A percentile compares a stretch with the other conserved stretches of the same genome.
phyloP scores from a whole-genome alignment of 2,329 filamentous ascomycete genomes.

The Nemania sp. region DNA sequence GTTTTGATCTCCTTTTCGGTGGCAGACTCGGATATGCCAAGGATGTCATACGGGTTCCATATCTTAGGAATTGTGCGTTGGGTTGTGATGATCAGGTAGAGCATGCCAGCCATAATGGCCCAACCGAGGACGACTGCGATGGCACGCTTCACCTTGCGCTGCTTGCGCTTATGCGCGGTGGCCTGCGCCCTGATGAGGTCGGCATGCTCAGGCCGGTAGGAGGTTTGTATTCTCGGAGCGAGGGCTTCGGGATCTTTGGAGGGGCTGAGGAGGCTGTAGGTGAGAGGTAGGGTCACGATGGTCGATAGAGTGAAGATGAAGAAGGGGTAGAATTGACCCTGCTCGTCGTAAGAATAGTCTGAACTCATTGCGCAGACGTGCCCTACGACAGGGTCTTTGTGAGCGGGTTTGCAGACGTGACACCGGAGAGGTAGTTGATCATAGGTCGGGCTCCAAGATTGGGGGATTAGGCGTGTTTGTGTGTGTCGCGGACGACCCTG shows the following conservation, averaged over 20 bases:
- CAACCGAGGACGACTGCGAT: constrained; percentile 82
- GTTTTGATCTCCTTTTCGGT: constrained; percentile 92
- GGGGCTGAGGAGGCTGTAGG: constrained; percentile 86
- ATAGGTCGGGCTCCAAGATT: constrained; percentile 26
- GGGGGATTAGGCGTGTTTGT: too few relatives aligned
- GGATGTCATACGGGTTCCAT: constrained; percentile 97
- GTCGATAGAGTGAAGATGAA: constrained; percentile 93
- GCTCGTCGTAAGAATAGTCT: constrained; percentile 98
- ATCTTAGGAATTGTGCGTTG: constrained; percentile 78
- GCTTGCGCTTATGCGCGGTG: constrained; percentile 87
- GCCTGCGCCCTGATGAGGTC: constrained; percentile 86
- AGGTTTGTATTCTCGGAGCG: constrained; percentile 83
- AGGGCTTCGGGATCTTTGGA: constrained; percentile 81
- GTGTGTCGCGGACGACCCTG: constrained; percentile 31
- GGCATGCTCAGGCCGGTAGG: constrained; percentile 84
- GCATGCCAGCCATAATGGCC: constrained; percentile 87
- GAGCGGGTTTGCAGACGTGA: constrained; percentile 22
- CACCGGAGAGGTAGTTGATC: constrained; percentile 25
- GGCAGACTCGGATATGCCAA: constrained; percentile 86
- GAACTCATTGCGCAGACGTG: constrained; percentile 76
- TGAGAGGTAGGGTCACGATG: constrained; percentile 89
- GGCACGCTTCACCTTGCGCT: constrained; percentile 87
- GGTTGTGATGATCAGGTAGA: constrained; percentile 88
- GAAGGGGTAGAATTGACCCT: constrained; percentile 99
- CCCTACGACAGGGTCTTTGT: constrained; percentile 50